Evolutionary conservation across 1,284 basidiomycete genomes (phyloP).

Genomic region (Acaromyces ingoldii): DNA sequence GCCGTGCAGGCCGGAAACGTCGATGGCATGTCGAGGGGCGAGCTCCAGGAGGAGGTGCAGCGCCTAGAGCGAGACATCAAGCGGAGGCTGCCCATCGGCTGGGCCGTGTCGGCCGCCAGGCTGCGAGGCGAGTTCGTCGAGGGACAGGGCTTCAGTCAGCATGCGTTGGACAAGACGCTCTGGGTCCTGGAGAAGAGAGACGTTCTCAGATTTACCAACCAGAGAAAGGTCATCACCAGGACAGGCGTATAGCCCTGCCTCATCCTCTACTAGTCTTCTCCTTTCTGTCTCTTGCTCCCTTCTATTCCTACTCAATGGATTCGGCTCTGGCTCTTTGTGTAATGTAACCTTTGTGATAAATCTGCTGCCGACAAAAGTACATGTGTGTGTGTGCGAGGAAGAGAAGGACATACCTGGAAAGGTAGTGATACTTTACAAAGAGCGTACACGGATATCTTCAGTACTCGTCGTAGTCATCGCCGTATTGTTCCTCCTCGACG

Average conservation of each 20-base stretch:
- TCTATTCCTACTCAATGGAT: too few relatives aligned
- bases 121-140: constrained; percentile 92
- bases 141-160: constrained; percentile 66
- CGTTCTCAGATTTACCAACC: constrained; percentile 73
- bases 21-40: constrained; percentile 85
- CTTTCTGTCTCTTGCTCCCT: constrained; percentile 1
- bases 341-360: too few relatives aligned
- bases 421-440: too few relatives aligned
- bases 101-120: constrained; percentile 92
- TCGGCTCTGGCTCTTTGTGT: too few relatives aligned
- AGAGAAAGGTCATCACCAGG: constrained; percentile 44
- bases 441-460: too few relatives aligned
- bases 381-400: too few relatives aligned
- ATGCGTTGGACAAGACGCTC: constrained; percentile 86
- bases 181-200: constrained; percentile 94
- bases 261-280: neutral
- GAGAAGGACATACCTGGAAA: too few relatives aligned
- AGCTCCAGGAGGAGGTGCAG: constrained; percentile 88
- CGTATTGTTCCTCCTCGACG: too few relatives aligned
- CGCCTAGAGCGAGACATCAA: constrained; percentile 87
- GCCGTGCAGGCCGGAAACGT: constrained; percentile 88
- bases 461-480: too few relatives aligned
- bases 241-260: constrained; percentile 37
- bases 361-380: too few relatives aligned
- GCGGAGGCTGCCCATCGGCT: constrained; percentile 84